Evolutionary conservation across 192 early-diverging fungal genomes (phyloP).

Genomic region (Fimicolochytrium jonesii): DNA sequence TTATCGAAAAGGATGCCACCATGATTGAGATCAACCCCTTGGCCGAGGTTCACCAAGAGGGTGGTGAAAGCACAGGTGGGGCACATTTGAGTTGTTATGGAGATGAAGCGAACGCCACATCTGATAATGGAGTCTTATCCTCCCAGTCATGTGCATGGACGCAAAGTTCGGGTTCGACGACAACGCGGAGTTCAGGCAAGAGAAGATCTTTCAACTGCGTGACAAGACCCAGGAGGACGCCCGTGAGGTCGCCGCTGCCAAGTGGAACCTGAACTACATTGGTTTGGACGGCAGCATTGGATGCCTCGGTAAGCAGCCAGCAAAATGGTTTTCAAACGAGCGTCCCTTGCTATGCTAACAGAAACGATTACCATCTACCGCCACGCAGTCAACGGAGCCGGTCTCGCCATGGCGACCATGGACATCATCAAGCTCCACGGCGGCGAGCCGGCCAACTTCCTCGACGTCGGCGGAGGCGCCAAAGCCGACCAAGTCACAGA

Average conservation of each 20-base stretch:
- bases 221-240: slow-evolving; percentile 95
- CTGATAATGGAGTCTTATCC: background rate
- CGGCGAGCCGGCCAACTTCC: slow-evolving; percentile 98
- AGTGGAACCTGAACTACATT: slow-evolving; percentile 99
- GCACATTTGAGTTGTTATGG: background rate
- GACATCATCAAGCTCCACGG: slow-evolving; percentile 99
- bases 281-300: slow-evolving; percentile 97
- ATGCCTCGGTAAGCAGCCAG: slow-evolving; percentile 67
- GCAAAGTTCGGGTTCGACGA: slow-evolving; percentile 99
- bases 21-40: slow-evolving; percentile 99
- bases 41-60: slow-evolving; percentile 82
- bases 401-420: slow-evolving; percentile 99
- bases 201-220: slow-evolving; percentile 81
- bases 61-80: slow-evolving; percentile 49
- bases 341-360: no score
- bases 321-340: no score
- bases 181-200: slow-evolving; percentile 97
- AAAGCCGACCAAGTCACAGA: slow-evolving; percentile 93
- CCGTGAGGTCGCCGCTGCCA: slow-evolving; percentile 93
- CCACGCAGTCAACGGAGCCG: slow-evolving; percentile 95
- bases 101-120: no score
- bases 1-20: slow-evolving; percentile 94
- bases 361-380: no score
- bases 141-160: slow-evolving; percentile 88
- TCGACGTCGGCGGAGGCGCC: slow-evolving; percentile 97